phyloP scores from a whole-genome alignment of 108 stramenopile genomes.

The Nitzschia sp. region DNA sequence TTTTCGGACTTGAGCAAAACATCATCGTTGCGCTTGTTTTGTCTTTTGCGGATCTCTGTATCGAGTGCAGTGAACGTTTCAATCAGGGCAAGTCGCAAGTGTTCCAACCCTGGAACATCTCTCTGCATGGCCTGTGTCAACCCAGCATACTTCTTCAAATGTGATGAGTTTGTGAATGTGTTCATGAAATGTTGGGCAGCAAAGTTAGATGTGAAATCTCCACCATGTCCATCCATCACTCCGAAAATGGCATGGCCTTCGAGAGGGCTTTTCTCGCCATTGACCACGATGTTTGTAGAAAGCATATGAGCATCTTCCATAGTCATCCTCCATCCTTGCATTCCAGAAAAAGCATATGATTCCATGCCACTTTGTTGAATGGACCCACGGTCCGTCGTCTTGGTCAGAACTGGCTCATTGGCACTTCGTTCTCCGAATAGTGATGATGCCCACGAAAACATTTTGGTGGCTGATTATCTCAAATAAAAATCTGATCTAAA shows the following conservation, averaged over 20 bases:
- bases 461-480: neutral
- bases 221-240: slow-evolving; percentile 91
- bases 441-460: slow-evolving; percentile 21
- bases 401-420: slow-evolving; percentile 51
- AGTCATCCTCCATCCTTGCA: slow-evolving; percentile 86
- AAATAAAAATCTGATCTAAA: too few relatives aligned
- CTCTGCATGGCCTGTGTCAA: slow-evolving; percentile 37
- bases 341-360: slow-evolving; percentile 48
- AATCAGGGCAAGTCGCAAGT: slow-evolving; percentile 57
- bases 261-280: slow-evolving; percentile 16
- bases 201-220: slow-evolving; percentile 74
- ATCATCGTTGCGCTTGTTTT: slow-evolving; percentile 27
- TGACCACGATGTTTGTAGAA: slow-evolving; percentile 29
- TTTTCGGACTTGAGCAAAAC: neutral
- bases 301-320: slow-evolving; percentile 82
- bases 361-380: slow-evolving; percentile 24
- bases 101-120: slow-evolving; percentile 54
- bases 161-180: slow-evolving; percentile 48
- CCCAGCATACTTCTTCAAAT: slow-evolving; percentile 57
- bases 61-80: slow-evolving; percentile 77
- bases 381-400: slow-evolving; percentile 59
- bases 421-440: slow-evolving; percentile 16
- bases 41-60: slow-evolving; percentile 48
- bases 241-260: slow-evolving; percentile 73
- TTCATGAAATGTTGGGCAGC: slow-evolving; percentile 57